Evolutionary conservation across 176 grass and related monocot genomes (phyloP).

Genomic region (Chloris gayana): DNA sequence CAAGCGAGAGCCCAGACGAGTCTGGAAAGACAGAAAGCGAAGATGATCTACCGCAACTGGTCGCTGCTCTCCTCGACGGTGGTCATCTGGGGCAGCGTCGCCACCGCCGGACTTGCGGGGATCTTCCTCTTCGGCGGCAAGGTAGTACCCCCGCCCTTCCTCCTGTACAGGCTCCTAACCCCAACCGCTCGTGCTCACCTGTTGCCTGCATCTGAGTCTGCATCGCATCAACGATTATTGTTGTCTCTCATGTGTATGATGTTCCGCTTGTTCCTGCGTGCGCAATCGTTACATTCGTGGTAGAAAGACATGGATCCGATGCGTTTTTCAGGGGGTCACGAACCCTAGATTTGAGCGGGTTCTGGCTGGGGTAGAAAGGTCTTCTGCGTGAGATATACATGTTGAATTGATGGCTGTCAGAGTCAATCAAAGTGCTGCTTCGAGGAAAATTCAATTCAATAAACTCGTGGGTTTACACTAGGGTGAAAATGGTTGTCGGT

Average conservation of each 20-base stretch:
- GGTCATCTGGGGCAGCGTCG: background rate
- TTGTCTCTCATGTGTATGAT: background rate
- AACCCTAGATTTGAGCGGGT: background rate
- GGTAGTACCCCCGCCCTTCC: background rate
- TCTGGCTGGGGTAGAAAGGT: background rate
- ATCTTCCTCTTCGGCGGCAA: background rate
- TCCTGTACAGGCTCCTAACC: background rate
- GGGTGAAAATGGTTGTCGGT: too few relatives aligned
- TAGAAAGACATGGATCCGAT: background rate
- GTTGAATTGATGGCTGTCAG: too few relatives aligned
- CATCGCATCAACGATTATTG: background rate
- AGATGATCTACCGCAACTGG: slow-evolving; percentile 13
- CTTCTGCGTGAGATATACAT: too few relatives aligned
- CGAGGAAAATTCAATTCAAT: too few relatives aligned
- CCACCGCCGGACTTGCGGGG: background rate
- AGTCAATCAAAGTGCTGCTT: background rate
- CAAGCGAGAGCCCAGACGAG: background rate
- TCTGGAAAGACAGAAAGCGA: background rate
- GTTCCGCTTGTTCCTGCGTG: background rate
- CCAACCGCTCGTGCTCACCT: background rate
- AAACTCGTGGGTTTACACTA: too few relatives aligned
- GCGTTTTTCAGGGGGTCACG: background rate
- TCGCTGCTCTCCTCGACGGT: background rate
- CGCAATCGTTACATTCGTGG: background rate
- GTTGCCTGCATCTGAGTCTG: background rate